phyloP scores from a whole-genome alignment of 352 stramenopile species.

The Thalassiosira exigua region DNA sequence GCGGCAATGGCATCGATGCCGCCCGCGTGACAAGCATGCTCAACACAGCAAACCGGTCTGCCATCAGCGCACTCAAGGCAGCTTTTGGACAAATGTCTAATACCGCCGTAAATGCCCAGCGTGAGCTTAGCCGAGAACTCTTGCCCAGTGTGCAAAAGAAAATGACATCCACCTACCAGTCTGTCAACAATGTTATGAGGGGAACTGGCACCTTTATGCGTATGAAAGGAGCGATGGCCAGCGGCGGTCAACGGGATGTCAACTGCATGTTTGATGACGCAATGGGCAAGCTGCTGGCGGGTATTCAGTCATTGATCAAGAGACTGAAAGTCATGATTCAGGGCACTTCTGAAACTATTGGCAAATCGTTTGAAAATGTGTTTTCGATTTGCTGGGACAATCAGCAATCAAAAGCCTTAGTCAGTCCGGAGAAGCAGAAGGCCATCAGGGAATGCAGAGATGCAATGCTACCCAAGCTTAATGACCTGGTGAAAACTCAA shows the following conservation, averaged over 20 bases:
- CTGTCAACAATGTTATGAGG: constrained; percentile 4
- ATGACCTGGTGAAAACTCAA: constrained; percentile 38
- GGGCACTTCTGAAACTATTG: constrained; percentile 18
- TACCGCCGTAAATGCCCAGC: constrained; percentile 28
- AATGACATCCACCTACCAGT: constrained; percentile 25
- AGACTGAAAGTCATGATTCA: constrained; percentile 35
- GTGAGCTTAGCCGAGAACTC: constrained; percentile 45
- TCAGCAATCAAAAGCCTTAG: constrained; percentile 28
- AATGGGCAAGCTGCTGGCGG: not conserved
- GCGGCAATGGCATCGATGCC: constrained; percentile 14
- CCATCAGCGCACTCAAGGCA: constrained; percentile 29
- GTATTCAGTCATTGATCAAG: constrained; percentile 13
- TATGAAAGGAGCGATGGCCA: too few relatives aligned
- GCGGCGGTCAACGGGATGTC: not conserved
- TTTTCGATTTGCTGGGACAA: constrained; percentile 62
- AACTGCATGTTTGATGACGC: too few relatives aligned
- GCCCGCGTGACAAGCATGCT: constrained; percentile 36
- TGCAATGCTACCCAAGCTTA: constrained; percentile 43
- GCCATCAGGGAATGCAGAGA: constrained; percentile 45
- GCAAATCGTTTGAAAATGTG: constrained; percentile 31
- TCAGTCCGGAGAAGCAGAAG: constrained; percentile 30
- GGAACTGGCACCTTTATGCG: not conserved
- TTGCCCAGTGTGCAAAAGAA: constrained; percentile 21
- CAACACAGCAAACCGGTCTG: constrained; percentile 29
- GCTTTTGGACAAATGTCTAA: constrained; percentile 39